These are phyloP conservation scores for Fraxinus angustifolia DNA, from an alignment of 305 asterid species.

Conservation along the genomic window DNA sequence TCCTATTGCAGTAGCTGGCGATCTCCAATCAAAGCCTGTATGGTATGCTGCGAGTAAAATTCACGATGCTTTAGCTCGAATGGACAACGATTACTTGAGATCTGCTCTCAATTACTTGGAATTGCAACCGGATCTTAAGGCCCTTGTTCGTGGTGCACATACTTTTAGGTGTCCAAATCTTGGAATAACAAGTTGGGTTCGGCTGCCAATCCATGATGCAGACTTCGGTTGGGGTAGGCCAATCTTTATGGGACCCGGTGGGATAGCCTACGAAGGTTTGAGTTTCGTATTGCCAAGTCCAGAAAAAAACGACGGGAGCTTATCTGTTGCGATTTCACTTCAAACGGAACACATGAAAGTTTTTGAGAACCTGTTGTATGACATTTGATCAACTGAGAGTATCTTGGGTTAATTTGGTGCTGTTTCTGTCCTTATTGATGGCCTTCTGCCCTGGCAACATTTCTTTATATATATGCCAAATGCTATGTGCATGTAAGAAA, in stretches of 20 bases:
- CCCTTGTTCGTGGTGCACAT: conserved; percentile 82
- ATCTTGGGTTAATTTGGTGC: neutral
- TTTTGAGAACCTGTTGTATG: conserved; percentile 65
- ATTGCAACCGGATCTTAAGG: conserved; percentile 78
- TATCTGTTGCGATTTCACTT: conserved; percentile 69
- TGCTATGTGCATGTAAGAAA: neutral
- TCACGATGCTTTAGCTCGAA: conserved; percentile 60
- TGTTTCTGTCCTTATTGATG: neutral
- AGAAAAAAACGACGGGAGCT: conserved; percentile 54
- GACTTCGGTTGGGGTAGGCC: conserved; percentile 93
- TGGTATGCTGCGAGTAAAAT: conserved; percentile 77
- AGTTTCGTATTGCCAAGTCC: conserved; percentile 82
- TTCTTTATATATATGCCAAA: neutral
- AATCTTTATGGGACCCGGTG: conserved; percentile 90
- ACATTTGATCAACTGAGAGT: conserved; percentile 28
- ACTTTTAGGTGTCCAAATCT: conserved; percentile 84
- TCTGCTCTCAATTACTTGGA: conserved; percentile 85
- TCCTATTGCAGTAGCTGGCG: conserved; percentile 65
- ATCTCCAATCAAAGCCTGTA: conserved; percentile 56
- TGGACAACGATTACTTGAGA: conserved; percentile 77
- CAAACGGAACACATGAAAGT: conserved; percentile 77
- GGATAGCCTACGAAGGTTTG: conserved; percentile 78
- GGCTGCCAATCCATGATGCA: conserved; percentile 83
- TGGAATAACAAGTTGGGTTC: conserved; percentile 85
- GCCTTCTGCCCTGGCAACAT: neutral